phyloP scores from a whole-genome alignment of 148 eudicot genomes.

The Chenopodium album region DNA sequence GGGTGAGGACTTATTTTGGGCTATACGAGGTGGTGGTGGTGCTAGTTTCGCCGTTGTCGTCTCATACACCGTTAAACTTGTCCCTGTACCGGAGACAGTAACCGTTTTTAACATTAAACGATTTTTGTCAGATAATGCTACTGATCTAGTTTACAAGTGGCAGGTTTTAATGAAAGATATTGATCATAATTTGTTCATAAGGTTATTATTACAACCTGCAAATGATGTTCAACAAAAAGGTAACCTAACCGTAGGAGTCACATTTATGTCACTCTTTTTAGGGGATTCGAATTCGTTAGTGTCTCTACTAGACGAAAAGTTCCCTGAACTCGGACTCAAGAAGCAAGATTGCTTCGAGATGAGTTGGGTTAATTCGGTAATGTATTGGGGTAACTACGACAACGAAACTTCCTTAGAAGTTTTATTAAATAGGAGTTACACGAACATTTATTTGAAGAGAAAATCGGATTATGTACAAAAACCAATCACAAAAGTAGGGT shows the following conservation, averaged over 20 bases:
- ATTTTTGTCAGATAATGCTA: background rate
- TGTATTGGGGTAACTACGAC: conserved; percentile 35
- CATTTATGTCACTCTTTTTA: conserved; percentile 37
- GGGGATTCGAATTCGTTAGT: conserved; percentile 32
- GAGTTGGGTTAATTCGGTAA: conserved; percentile 41
- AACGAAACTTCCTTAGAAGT: conserved; percentile 12
- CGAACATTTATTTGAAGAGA: conserved; percentile 27
- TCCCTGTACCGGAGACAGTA: conserved; percentile 23
- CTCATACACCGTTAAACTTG: conserved; percentile 20
- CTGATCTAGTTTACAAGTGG: conserved; percentile 37
- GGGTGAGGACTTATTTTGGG: conserved; percentile 33
- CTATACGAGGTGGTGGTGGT: conserved; percentile 27
- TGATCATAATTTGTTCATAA: conserved; percentile 39
- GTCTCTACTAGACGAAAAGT: conserved; percentile 16
- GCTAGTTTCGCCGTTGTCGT: conserved; percentile 27
- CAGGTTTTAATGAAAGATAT: conserved; percentile 36
- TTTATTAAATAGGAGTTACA: conserved; percentile 30
- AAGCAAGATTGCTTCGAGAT: conserved; percentile 40
- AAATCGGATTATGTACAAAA: conserved; percentile 48
- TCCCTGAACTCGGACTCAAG: conserved; percentile 44
- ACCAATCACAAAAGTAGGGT: conserved; percentile 39
- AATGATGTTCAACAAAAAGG: conserved; percentile 13
- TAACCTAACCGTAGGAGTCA: conserved; percentile 22
- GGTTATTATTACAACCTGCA: conserved; percentile 37
- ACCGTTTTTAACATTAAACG: conserved; percentile 26